Percentiles rank a stretch among this genome's conserved stretches.
phyloP scores from a whole-genome alignment of 768 basidiomycete genomes.

The Termitomyces sp. region DNA sequence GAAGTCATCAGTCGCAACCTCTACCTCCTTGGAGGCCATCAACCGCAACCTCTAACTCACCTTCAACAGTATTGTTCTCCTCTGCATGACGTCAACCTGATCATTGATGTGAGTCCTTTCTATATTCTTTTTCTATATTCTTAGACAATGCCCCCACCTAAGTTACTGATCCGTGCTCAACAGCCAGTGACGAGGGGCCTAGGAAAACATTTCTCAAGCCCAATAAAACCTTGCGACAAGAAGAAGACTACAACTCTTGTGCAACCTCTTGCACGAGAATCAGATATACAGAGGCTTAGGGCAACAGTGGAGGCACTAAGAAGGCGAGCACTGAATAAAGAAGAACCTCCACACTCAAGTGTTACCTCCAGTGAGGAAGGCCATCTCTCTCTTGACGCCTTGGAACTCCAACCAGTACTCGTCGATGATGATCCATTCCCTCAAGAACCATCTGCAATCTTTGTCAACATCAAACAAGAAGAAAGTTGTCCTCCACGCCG shows the following conservation, averaged over 20 bases:
- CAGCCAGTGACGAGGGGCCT: background rate
- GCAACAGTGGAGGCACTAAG: background rate
- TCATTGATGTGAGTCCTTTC: too few species aligned
- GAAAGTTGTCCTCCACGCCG: background rate
- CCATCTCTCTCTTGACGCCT: too few species aligned
- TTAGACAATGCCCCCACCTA: background rate
- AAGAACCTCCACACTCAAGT: background rate
- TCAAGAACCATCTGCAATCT: background rate
- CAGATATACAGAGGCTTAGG: background rate
- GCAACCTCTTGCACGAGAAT: background rate
- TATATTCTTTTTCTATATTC: too few species aligned
- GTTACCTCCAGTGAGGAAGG: background rate
- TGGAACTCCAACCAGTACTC: background rate
- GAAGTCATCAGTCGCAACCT: too few species aligned
- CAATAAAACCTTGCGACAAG: background rate
- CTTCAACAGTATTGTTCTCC: too few species aligned
- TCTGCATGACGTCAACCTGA: too few species aligned
- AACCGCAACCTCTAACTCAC: too few species aligned
- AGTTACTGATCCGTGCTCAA: background rate
- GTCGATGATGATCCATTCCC: background rate
- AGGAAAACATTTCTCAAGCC: background rate
- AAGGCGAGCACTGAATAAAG: background rate
- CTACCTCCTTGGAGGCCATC: too few species aligned
- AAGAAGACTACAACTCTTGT: background rate
- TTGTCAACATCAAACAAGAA: background rate